These are phyloP conservation scores for Dendrocalamus latiflorus DNA, from an alignment of 202 grass and related monocot genomes.

Conservation along the genomic window DNA sequence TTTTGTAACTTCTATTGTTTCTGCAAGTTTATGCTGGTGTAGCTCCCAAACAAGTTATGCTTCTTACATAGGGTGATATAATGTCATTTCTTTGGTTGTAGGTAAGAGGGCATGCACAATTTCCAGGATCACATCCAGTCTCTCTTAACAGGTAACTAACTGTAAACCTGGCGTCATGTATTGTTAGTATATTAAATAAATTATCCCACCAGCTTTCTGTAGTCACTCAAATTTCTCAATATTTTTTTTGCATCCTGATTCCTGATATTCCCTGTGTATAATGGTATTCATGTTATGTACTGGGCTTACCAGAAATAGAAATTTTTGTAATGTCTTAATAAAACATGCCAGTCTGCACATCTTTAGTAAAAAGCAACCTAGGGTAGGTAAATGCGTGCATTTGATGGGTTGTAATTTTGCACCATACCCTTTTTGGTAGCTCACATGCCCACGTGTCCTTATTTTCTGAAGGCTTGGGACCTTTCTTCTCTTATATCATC, in stretches of 20 bases:
- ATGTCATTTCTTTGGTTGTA: conserved; percentile 42
- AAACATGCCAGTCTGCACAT: not conserved
- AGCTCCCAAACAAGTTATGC: conserved; percentile 8
- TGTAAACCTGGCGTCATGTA: not conserved
- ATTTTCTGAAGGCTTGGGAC: not conserved
- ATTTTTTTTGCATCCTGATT: not conserved
- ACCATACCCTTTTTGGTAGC: not conserved
- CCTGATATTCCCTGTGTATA: not conserved
- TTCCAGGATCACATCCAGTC: conserved; percentile 97
- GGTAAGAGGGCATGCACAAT: conserved; percentile 70
- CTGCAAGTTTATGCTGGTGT: conserved; percentile 27
- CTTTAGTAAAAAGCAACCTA: not conserved
- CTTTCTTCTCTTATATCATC: not conserved
- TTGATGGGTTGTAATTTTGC: not conserved
- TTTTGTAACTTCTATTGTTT: not conserved
- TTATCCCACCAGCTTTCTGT: not conserved
- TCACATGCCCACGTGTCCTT: not conserved
- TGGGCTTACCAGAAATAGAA: not conserved
- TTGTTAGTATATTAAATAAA: not conserved
- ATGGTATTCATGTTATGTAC: not conserved
- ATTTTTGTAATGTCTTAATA: not conserved
- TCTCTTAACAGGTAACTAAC: conserved; percentile 84
- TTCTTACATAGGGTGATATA: not conserved
- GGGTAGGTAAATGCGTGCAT: not conserved
- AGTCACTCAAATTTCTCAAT: not conserved